Conservation (phyloP, 306 rosid genomes). For the Carpinus viminea region DNA sequence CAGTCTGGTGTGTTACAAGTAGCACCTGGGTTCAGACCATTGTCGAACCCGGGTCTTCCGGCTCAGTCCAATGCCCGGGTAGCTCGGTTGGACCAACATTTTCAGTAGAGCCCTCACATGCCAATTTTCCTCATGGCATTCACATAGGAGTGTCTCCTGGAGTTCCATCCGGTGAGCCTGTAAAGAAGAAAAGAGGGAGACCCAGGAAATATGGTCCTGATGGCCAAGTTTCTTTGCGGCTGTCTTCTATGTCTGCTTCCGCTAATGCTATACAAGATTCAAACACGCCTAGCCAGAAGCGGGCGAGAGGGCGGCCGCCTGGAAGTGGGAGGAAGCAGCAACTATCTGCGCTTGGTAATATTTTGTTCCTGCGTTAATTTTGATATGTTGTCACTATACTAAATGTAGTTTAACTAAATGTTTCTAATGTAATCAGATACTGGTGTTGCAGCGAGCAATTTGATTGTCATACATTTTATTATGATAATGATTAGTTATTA, state of each 20-base stretch:
- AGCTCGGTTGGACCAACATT: conserved; percentile 59
- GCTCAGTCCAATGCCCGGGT: conserved; percentile 58
- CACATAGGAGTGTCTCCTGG: conserved; percentile 52
- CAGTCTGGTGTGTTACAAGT: conserved; percentile 57
- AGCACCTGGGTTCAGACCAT: conserved; percentile 67
- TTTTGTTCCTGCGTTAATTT: conserved; percentile 9
- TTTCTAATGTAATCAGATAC: not conserved
- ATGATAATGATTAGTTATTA: not conserved
- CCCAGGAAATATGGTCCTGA: conserved; percentile 89
- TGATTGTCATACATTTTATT: not conserved
- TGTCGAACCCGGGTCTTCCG: conserved; percentile 54
- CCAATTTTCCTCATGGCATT: conserved; percentile 54
- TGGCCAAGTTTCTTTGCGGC: conserved; percentile 71
- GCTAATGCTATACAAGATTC: conserved; percentile 55
- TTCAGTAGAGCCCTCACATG: conserved; percentile 50
- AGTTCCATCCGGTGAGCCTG: conserved; percentile 59
- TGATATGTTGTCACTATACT: conserved; percentile 4
- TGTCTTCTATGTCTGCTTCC: conserved; percentile 68
- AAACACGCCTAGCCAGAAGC: conserved; percentile 42
- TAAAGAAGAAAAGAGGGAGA: conserved; percentile 91
- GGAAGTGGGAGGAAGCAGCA: conserved; percentile 95
- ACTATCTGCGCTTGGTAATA: conserved; percentile 73
- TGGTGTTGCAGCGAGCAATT: not conserved
- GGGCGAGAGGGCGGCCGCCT: conserved; percentile 74
- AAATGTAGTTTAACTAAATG: not conserved